Evolutionary conservation across 148 eudicot genomes (phyloP).

Genomic region (Rhododendron vialii): DNA sequence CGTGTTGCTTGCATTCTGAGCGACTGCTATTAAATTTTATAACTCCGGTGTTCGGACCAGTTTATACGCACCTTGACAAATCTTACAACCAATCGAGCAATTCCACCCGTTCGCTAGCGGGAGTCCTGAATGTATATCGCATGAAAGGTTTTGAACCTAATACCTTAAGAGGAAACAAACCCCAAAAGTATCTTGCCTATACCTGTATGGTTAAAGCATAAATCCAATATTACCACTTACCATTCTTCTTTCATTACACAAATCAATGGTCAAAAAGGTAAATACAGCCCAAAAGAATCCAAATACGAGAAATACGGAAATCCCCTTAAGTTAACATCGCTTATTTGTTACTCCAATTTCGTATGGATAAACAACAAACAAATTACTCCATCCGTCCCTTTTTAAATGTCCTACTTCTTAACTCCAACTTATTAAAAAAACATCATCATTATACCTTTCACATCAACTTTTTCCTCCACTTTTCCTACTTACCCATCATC

Average conservation of each 20-base stretch:
- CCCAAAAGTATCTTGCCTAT: too few species aligned
- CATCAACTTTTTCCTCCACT: too few species aligned
- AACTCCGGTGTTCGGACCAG: not conserved
- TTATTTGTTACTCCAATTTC: not conserved
- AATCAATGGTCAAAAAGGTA: not conserved
- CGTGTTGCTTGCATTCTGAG: not conserved
- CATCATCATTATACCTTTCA: too few species aligned
- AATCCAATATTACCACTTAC: not conserved
- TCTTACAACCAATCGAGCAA: not conserved
- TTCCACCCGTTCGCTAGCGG: not conserved
- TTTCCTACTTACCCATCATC: too few species aligned
- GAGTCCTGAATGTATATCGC: too few species aligned
- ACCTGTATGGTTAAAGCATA: too few species aligned
- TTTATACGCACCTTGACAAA: not conserved
- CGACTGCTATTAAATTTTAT: not conserved
- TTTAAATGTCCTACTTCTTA: too few species aligned
- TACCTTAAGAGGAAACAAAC: not conserved
- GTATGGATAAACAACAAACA: too few species aligned
- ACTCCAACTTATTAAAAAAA: too few species aligned
- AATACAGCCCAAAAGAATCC: not conserved
- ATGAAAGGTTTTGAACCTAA: not conserved
- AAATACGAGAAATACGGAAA: not conserved
- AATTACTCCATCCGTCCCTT: too few species aligned
- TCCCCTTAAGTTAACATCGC: not conserved
- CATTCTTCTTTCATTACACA: not conserved